Evolutionary conservation across 108 stramenopile species (phyloP), one percentile per base, ranked within the genome.

Genomic region (Skeletonema marinoi): DNA sequence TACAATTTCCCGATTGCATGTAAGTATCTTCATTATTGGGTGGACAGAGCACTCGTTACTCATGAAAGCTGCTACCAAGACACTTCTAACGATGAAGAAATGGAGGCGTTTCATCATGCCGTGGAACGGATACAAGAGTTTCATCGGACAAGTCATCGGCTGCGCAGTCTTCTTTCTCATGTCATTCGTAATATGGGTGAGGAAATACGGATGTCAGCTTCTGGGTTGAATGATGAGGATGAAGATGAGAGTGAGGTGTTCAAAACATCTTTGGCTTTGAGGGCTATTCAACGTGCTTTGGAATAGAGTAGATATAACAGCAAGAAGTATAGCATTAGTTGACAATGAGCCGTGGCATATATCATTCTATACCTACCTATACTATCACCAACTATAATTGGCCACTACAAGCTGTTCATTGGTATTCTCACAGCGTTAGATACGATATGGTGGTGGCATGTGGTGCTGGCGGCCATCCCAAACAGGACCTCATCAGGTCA

Each of bases 1-100:
- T 16, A 41, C 14, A 58, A 74, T 58, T 73, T 74, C 30, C 68
- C 73, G 46, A 25, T 80, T 21, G 79, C 79, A 32, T 42, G 72
- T 33, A 21, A 25, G 2, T 56, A 56, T 56, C 6, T 56, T 8
- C 25, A 56, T 10, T 56, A 56, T 56, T 56, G 54, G 54, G 21
- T 56, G 0, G 9, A 56, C 2, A 56, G 10, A 56, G 54, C 54
- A 8, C 3, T 56, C 29, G 25, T 56, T 56, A 10, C 54, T 25
- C 54, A 56, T 56, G 54, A 9, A 56, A 56, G 25, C 29, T 56
- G 44, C 16, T 46, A 46, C 44, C 16, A 56, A 6, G 3, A 46
- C 4, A 46, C 44, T 46, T 14, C 44, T 10, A 46, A 54, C 21
- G 5, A 54, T 5, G 3, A 21, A 7, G 51, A 25, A 25, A n/a